Conservation (phyloP, 208 protist genomes). For the Hexamita inflata region DNA sequence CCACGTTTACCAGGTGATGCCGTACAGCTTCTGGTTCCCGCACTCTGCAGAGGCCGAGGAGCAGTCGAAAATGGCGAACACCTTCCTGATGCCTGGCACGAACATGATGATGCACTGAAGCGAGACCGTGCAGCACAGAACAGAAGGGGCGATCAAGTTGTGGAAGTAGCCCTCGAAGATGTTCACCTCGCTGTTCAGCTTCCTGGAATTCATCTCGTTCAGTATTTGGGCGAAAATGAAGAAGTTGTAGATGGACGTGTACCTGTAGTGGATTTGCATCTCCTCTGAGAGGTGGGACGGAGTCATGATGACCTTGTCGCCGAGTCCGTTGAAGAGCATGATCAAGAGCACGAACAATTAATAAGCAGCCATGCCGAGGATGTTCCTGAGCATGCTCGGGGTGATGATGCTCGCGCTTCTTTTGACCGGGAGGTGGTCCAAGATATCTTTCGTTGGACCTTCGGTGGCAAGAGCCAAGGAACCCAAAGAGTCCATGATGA, state of each 20-base stretch:
- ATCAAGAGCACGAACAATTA: slow-evolving; percentile 3
- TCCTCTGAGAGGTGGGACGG: too few relatives aligned
- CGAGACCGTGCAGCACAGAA: too few relatives aligned
- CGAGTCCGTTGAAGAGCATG: too few relatives aligned
- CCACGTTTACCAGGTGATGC: too few relatives aligned
- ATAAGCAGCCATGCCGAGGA: background rate
- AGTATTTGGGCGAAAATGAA: slow-evolving; percentile 8
- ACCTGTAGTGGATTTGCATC: too few relatives aligned
- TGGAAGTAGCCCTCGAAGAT: background rate
- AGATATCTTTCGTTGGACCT: slow-evolving; percentile 50
- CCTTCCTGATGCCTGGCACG: too few relatives aligned
- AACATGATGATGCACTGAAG: too few relatives aligned
- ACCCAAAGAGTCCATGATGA: slow-evolving; percentile 94
- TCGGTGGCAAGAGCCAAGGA: slow-evolving; percentile 84
- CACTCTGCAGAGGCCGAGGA: too few relatives aligned
- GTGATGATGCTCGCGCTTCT: slow-evolving; percentile 8
- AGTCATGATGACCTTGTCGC: too few relatives aligned
- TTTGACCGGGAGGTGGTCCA: slow-evolving; percentile 19
- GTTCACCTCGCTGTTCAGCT: background rate
- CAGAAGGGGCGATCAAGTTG: too few relatives aligned
- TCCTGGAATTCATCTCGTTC: slow-evolving; percentile 14
- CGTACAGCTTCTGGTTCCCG: too few relatives aligned
- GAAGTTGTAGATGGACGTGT: slow-evolving; percentile 8
- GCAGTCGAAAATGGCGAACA: too few relatives aligned
- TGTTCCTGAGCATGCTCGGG: slow-evolving; percentile 25